Base-by-base conservation (phyloP, 1,284 basidiomycete genomes). In the Agroathelia rolfsii region DNA sequence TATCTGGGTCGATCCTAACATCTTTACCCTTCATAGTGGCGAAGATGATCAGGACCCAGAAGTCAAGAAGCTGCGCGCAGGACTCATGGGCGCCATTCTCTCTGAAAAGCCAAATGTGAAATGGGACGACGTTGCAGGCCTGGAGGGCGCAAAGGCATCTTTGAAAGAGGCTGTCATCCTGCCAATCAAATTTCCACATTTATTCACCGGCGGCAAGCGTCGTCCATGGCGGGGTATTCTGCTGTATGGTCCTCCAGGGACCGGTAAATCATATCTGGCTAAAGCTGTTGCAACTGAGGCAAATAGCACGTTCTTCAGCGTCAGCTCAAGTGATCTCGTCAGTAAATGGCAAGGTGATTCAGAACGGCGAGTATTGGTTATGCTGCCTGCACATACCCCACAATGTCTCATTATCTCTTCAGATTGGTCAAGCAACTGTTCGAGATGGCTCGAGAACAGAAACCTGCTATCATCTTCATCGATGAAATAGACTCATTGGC, bases 321-420 rank as follows among this genome's bases (percentile, higher is more conserved):
- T 98, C 40, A 90, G 85, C 48, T 92, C 86, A 31, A 85, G 81
- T 56, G 95, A 98, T 53, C 66, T 98, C 34, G 95, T 98, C 36
- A 94, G 88, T 58, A 98, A 98, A 59, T 98, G 94, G 94, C 95
- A 97, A 68, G 94, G 94, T 44, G 94, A 98, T 60, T 93, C 87
- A 13, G 94, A 98, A 61, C 69, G 88, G 89, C 88, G 41, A 51
- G 76, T 58, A 11, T 12, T 15, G 5, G 24, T 26, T 32, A 28
- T 33, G 30, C 15, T 8, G 30, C 20, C 36, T 9, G 6, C 17
- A 13, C 2, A 19, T 25, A 24, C 6, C 30, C 43, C 15, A 39
- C 30, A 25, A 8, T 34, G 28, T 24, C 33, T 41, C 8, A 30
- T 32, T 18, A 7, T 14, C 6, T 23, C 11, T 16, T 28, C 22